phyloP scores from a whole-genome alignment of 1,284 basidiomycete species.

The Tetrapyrgos nigripes region DNA sequence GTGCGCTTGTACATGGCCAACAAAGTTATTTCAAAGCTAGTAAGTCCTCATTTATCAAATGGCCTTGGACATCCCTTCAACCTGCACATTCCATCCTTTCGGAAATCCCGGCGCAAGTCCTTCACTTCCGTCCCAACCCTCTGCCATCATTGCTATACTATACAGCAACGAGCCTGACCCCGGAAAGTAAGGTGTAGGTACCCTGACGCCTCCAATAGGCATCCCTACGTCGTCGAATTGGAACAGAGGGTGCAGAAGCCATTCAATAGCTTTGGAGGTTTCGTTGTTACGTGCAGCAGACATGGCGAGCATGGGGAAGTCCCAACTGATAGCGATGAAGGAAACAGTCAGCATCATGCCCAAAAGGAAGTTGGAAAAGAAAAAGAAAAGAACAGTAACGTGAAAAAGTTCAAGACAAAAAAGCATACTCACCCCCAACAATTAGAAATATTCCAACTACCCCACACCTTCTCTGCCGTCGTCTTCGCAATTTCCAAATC shows the following conservation, averaged over 20 bases:
- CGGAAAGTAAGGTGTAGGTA: constrained; percentile 68
- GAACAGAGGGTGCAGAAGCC: constrained; percentile 60
- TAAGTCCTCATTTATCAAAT: constrained; percentile 25
- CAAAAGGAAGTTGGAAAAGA: too few relatives aligned
- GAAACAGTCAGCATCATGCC: background rate
- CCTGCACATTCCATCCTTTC: constrained; percentile 39
- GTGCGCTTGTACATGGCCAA: too few relatives aligned
- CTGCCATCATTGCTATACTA: constrained; percentile 58
- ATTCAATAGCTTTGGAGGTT: constrained; percentile 55
- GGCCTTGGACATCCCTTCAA: constrained; percentile 38
- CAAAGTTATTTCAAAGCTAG: too few relatives aligned
- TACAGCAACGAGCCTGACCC: constrained; percentile 58
- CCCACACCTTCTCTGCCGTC: constrained; percentile 62
- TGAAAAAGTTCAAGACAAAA: background rate
- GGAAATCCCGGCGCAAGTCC: constrained; percentile 45
- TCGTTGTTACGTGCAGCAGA: constrained; percentile 61
- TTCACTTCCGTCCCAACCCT: constrained; percentile 47
- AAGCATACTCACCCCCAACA: constrained; percentile 56
- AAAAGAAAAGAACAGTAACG: background rate
- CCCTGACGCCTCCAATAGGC: constrained; percentile 63
- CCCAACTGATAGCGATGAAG: constrained; percentile 48
- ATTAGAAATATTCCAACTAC: constrained; percentile 60
- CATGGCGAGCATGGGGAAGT: constrained; percentile 69
- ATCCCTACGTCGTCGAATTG: constrained; percentile 66
- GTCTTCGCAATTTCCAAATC: constrained; percentile 50